phyloP scores from a whole-genome alignment of 805 yeast genomes.

The Komagataella kurtzmanii region DNA sequence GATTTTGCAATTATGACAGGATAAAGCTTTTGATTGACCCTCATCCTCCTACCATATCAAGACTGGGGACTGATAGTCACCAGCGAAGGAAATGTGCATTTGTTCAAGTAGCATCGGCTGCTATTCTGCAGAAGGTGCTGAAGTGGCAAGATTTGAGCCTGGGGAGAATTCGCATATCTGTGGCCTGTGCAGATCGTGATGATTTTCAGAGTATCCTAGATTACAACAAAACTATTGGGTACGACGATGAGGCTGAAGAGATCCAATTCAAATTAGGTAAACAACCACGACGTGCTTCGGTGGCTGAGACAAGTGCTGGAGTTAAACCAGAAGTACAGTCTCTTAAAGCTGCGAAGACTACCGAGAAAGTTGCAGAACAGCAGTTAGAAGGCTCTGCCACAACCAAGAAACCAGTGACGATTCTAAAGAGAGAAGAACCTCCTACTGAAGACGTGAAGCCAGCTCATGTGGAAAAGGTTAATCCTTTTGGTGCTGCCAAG shows the following conservation, averaged over 20 bases:
- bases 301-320: neutral
- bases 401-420: neutral
- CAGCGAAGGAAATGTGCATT: slow-evolving; percentile 45
- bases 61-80: slow-evolving; percentile 25
- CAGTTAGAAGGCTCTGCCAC: neutral
- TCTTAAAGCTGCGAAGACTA: neutral
- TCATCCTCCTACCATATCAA: slow-evolving; percentile 10
- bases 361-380: neutral
- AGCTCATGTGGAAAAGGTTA: slow-evolving; percentile 26
- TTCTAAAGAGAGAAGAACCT: neutral
- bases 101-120: slow-evolving; percentile 38
- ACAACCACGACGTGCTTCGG: neutral
- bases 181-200: slow-evolving; percentile 21
- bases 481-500: slow-evolving; percentile 72
- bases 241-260: slow-evolving; percentile 9
- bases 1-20: slow-evolving; percentile 44
- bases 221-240: slow-evolving; percentile 14
- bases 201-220: slow-evolving; percentile 22
- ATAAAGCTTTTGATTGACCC: slow-evolving; percentile 38
- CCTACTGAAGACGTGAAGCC: neutral
- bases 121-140: slow-evolving; percentile 41
- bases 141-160: slow-evolving; percentile 46
- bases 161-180: slow-evolving; percentile 20
- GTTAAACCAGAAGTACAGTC: neutral
- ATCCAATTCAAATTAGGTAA: neutral